Evolutionary conservation across 2,329 filamentous ascomycete species (phyloP), one percentile per base, ranked within the genome.

Genomic region (Ophiostoma populinum): DNA sequence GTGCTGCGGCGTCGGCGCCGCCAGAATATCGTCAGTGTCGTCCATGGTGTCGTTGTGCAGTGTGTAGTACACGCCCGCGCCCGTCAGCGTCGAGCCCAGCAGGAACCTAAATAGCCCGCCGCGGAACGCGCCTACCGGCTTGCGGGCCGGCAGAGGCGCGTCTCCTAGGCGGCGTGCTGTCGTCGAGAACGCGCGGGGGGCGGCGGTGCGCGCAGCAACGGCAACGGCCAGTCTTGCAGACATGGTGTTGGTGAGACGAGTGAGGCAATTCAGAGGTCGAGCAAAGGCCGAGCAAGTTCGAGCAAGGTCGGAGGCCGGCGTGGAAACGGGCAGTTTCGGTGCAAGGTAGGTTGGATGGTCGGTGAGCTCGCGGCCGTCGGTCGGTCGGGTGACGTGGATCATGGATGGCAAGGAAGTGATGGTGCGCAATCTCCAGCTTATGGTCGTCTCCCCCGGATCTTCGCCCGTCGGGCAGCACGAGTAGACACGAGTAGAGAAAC

Each of bases 51-150:
- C 10, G 8, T 32, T 31, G n/a, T n/a, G n/a, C n/a, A n/a, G n/a
- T n/a, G n/a, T n/a, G n/a, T n/a, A 85, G 62, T 94, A 95, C 48
- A 92, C 79, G 39, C 73, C 77, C 35, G 69, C 70, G 49, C 83
- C 85, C 29, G 86, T 76, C 35, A 83, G 63, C 31, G 80, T 76
- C 42, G 80, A 75, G 45, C 87, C 87, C 43, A 90, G 65, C 34
- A 95, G 74, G 64, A 95, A 95, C 35, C 87, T 90, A 49, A 93
- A 83, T 40, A 94, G 62, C 39, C 87, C 94, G 47, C 67, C 67
- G 32, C 69, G 65, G 52, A 74, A 70, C 40, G 69, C 69, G 45
- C 69, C 69, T 40, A 73, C 57, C 30, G 69, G 69, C 54, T 63
- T 69, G 48, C 65, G 61, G 36, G 63, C 59, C n/a, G 66, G 66